Percentiles rank a stretch among this genome's conserved stretches.
Evolutionary conservation across 2,329 filamentous ascomycete species (phyloP).

Genomic region (Helicocarpus griseus): DNA sequence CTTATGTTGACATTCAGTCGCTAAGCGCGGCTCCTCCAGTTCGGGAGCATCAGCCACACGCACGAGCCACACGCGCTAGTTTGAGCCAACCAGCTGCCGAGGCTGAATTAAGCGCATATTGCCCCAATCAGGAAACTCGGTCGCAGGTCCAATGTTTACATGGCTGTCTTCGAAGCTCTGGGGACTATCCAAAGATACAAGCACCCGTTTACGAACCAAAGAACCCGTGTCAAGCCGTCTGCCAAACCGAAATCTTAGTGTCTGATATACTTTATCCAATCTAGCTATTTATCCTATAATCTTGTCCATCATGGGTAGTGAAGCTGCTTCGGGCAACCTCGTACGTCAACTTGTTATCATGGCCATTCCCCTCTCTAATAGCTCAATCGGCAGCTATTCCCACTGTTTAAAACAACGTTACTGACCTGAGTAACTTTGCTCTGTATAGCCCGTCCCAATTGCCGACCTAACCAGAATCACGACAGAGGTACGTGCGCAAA

Average conservation of each 20-base stretch:
- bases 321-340: constrained; percentile 1
- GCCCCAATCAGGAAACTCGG: neutral
- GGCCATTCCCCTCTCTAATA: neutral
- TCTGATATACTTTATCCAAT: neutral
- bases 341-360: neutral
- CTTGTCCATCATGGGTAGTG: neutral
- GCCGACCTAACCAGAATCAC: constrained; percentile 77
- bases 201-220: neutral
- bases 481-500: constrained; percentile 55
- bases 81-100: neutral
- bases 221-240: too few relatives aligned
- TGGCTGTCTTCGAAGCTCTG: neutral
- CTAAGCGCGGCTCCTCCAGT: too few relatives aligned
- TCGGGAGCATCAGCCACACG: too few relatives aligned
- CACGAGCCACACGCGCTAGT: neutral
- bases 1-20: too few relatives aligned
- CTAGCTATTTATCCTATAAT: neutral
- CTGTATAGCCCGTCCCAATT: constrained; percentile 59
- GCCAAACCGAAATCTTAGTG: neutral
- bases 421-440: neutral
- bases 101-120: neutral
- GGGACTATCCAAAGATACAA: too few relatives aligned
- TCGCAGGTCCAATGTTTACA: neutral
- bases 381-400: neutral
- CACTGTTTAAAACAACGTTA: neutral